Percentiles rank a stretch among this genome's conserved stretches.
Evolutionary conservation across 2,329 filamentous ascomycete genomes (phyloP).

Genomic region (Fusarium humuli): DNA sequence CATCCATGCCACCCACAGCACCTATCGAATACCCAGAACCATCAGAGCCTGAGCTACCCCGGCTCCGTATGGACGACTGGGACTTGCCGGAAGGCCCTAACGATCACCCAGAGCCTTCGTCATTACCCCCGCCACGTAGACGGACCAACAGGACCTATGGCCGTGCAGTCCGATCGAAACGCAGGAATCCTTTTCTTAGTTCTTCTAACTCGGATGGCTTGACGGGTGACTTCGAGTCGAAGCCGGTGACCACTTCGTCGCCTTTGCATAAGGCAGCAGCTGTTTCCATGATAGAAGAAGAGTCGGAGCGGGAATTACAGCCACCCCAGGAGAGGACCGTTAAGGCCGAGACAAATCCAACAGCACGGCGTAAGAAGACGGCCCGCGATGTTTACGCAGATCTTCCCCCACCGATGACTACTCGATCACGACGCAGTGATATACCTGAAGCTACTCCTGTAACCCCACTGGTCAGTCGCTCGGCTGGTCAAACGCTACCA

Average conservation of each 20-base stretch:
- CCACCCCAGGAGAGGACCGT: neutral
- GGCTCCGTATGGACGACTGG: constrained; percentile 44
- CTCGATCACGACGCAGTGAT: constrained; percentile 42
- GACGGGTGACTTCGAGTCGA: constrained; percentile 21
- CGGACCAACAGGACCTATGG: constrained; percentile 42
- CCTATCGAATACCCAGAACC: constrained; percentile 35
- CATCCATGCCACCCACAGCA: constrained; percentile 45
- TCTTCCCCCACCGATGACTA: constrained; percentile 43
- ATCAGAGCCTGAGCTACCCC: constrained; percentile 52
- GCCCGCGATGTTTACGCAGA: constrained; percentile 26
- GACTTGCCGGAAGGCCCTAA: constrained; percentile 8
- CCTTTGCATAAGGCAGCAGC: constrained; percentile 11
- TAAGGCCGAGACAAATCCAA: neutral
- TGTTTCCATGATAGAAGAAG: constrained; percentile 27
- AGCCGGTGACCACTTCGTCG: constrained; percentile 26
- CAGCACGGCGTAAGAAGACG: constrained; percentile 24
- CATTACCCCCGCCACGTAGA: constrained; percentile 43
- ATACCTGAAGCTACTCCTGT: constrained; percentile 31
- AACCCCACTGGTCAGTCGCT: constrained; percentile 40
- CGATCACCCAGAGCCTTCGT: constrained; percentile 46
- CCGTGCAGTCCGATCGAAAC: constrained; percentile 30
- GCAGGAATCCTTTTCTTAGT: constrained; percentile 46
- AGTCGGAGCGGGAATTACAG: neutral
- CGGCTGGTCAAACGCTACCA: constrained; percentile 12
- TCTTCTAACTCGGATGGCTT: constrained; percentile 48